Base-by-base conservation (phyloP, 2,329 filamentous ascomycete species). In the Nothophoma quercina region DNA sequence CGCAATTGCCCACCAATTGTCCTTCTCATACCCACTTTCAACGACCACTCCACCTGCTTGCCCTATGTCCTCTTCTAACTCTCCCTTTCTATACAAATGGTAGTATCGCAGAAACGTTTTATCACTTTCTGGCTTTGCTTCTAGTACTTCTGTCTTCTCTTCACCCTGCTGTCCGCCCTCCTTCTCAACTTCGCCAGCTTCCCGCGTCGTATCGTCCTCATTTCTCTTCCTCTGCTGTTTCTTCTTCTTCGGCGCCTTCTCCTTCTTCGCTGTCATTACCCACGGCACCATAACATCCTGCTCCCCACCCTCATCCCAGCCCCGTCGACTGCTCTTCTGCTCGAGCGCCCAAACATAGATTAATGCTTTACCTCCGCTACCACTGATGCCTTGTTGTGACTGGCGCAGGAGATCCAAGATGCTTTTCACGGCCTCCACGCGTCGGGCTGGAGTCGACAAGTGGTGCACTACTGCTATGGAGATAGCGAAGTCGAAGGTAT, bases 221-320 rank as follows among this genome's bases (percentile, higher is more conserved):
- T 39, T 56, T 33, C 32, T 55, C 33, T 32, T 59, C 28, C 13
- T 44, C 12, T 36, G 49, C 34, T 36, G 42, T 43, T 58, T 67
- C 41, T 48, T 43, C 39, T 61, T 63, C 36, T 60, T 65, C n/a
- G 46, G 54, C 15, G 52, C 56, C 42, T 69, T 71, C 49, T 68
- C 64, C 52, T 72, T 76, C 64, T 75, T 76, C 54, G 65, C 65
- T 47, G 76, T 75, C 75, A 93, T 84, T 19, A 98, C 91, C 95
- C 95, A 99, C 12, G 95, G 93, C 39, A 99, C 95, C 78, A 98
- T 89, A 56, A 95, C 87, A 77, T 99, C 95, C 79, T 98, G 93
- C 61, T 89, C 84, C 56, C 88, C 85, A 16, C 86, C 87, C 71
- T 89, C 87, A 69, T 92, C 87, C 93, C 93, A 99, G 2, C 93